Base-by-base conservation (phyloP, 352 stramenopile genomes). In the Phytophthora cajani region DNA sequence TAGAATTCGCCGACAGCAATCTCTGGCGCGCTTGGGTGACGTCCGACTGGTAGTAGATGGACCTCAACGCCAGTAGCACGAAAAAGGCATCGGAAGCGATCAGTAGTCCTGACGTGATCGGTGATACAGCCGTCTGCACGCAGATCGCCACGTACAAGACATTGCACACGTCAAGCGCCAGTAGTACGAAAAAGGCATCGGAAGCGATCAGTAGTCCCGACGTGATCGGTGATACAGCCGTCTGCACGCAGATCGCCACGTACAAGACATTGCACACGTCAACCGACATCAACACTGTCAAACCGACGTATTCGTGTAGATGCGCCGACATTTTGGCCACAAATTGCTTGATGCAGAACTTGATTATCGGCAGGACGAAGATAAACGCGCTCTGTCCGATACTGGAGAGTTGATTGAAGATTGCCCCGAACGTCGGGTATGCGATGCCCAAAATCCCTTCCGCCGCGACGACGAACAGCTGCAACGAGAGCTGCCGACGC, bases 251-350 rank as follows among this genome's bases (percentile, higher is more conserved):
- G 2, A 69, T 63, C 0, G 64, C 51, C 12, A 71, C 38, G 49
- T 78, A 82, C 4, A 82, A 19, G 10, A 74, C 52, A 33, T 82
- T 79, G 62, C 71, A 82, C 3, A 79, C 58, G 23, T 82, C 75
- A 11, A 79, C 75, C 0, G 73, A 72, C 19, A 80, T 72, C 8
- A 82, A 64, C 5, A 72, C 53, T 0, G 54, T 71, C 10, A 65
- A 27, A 2, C 71, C 64, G 2, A 82, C 25, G 42, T 67, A 65
- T 14, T 82, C 75, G 5, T 76, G 36, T 10, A 77, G 65, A 36
- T 73, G 58, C 5, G 47, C 16, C 0, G 56, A 67, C 7, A 42
- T 58, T 6, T 50, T 64, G 0, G 67, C 67, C 2, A 76, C 58
- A 0, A 71, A 12, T 44, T 79, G 66, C 16, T 77, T 75, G 16